Evolutionary conservation across 306 rosid genomes (phyloP).

Genomic region (Pterocarpus santalinus): DNA sequence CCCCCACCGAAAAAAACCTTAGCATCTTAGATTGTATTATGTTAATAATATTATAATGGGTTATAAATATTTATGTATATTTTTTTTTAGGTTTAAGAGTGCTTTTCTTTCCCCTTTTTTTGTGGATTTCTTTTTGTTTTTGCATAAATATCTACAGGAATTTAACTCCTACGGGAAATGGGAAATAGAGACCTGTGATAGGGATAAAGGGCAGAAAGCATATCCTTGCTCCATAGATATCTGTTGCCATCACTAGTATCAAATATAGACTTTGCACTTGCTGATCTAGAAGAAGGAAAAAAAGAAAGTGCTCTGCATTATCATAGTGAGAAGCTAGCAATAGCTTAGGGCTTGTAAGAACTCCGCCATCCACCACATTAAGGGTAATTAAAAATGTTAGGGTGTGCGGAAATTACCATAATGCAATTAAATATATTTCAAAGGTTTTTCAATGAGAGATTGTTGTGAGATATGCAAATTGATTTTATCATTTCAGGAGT

Average conservation of each 20-base stretch:
- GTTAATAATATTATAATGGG: too few relatives aligned
- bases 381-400: slow-evolving; percentile 77
- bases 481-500: not conserved
- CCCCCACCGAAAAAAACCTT: too few relatives aligned
- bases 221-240: slow-evolving; percentile 50
- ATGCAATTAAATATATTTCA: slow-evolving; percentile 72
- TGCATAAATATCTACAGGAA: too few relatives aligned
- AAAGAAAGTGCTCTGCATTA: slow-evolving; percentile 70
- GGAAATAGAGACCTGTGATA: slow-evolving; percentile 43
- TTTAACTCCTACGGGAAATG: too few relatives aligned
- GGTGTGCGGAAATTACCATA: slow-evolving; percentile 87
- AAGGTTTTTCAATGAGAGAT: slow-evolving; percentile 51
- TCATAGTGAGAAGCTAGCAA: slow-evolving; percentile 76
- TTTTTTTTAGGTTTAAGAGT: too few relatives aligned
- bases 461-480: not conserved
- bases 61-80: too few relatives aligned
- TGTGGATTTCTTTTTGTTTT: too few relatives aligned
- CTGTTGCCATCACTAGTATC: too few relatives aligned
- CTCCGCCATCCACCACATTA: slow-evolving; percentile 60
- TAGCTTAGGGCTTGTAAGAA: slow-evolving; percentile 69
- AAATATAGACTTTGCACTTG: slow-evolving; percentile 68
- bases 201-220: slow-evolving; percentile 71
- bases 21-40: too few relatives aligned
- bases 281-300: slow-evolving; percentile 75
- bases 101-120: too few relatives aligned